Percentiles rank a stretch among this genome's conserved stretches.
Evolutionary conservation across 345 rosid species (phyloP).

Genomic region (Hevea brasiliensis): DNA sequence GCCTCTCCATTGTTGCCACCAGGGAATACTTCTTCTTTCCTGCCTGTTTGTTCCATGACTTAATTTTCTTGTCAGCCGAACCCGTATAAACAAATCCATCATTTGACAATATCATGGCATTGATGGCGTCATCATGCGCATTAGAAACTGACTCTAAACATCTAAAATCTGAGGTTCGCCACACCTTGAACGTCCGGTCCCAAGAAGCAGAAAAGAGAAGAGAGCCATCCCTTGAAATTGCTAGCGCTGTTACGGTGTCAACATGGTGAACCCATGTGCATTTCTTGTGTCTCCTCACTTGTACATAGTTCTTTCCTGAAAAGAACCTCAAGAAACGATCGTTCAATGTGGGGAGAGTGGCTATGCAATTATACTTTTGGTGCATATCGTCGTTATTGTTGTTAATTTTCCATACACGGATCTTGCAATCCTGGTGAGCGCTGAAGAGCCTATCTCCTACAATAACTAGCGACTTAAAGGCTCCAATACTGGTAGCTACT

Average conservation of each 20-base stretch:
- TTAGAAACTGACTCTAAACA: slow-evolving; percentile 59
- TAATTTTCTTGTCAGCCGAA: slow-evolving; percentile 71
- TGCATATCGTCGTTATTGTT: slow-evolving; percentile 3
- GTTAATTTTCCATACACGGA: slow-evolving; percentile 61
- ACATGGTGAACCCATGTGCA: slow-evolving; percentile 77
- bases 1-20: slow-evolving; percentile 52
- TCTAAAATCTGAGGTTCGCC: slow-evolving; percentile 59
- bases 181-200: slow-evolving; percentile 72
- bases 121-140: slow-evolving; percentile 78
- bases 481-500: slow-evolving; percentile 38
- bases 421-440: slow-evolving; percentile 77
- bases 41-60: slow-evolving; percentile 48
- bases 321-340: slow-evolving; percentile 54
- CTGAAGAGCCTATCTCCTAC: slow-evolving; percentile 50
- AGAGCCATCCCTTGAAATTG: slow-evolving; percentile 40
- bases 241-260: slow-evolving; percentile 67
- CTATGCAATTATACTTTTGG: slow-evolving; percentile 36
- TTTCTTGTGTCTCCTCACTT: slow-evolving; percentile 69
- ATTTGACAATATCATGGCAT: slow-evolving; percentile 48
- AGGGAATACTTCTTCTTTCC: slow-evolving; percentile 40
- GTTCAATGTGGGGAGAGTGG: slow-evolving; percentile 58
- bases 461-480: slow-evolving; percentile 57
- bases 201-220: slow-evolving; percentile 76
- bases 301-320: slow-evolving; percentile 52
- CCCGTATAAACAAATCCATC: slow-evolving; percentile 68